Evolutionary conservation across 768 basidiomycete genomes (phyloP), one percentile per base, ranked within the genome.

Genomic region (Suillus discolor): DNA sequence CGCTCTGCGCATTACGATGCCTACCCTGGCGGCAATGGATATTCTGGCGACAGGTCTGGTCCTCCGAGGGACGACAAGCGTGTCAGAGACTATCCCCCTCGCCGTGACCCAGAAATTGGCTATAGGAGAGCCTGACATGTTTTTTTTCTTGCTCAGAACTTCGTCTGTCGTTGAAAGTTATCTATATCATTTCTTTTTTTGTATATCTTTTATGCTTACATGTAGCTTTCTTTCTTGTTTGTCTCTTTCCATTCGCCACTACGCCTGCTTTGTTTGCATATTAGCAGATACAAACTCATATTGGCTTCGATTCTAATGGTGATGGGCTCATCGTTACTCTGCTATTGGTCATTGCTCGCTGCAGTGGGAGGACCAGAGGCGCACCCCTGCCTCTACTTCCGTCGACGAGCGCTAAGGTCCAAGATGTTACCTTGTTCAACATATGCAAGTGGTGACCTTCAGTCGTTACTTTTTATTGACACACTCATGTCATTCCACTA

Each of bases 1-100:
- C 81, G 86, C 51, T 79, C 85, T 59, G 71, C 75, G 28, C 75
- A 79, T 61, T 89, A 89, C 75, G 87, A 89, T 60, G 74, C 79
- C 47, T 87, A 88, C 70, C 72, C 83, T 57, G 74, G 75, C 64
- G 65, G 75, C 62, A 74, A 77, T 70, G 72, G 78, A 69, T 83
- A 74, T 61, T 69, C 82, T 66, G 73, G 78, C 71, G 86, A 86
- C 70, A 84, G 85, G 71, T 87, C 84, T 75, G 79, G 79, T 63
- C 70, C 75, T 54, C 69, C 74, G 41, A 71, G 78, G 38, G 72
- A 75, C 67, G 68, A 71, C 59, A 72, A 72, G 15, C 74, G 77
- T 65, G 61, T 67, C 64, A 75, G 82, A 66, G 82, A 83, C 70
- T 83, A 83, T 67, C 71, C 78, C 60, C 70, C 75, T 44, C 73